Base-by-base conservation (phyloP, 1,139 yeast genomes). In the Yamadazyma oceani region DNA sequence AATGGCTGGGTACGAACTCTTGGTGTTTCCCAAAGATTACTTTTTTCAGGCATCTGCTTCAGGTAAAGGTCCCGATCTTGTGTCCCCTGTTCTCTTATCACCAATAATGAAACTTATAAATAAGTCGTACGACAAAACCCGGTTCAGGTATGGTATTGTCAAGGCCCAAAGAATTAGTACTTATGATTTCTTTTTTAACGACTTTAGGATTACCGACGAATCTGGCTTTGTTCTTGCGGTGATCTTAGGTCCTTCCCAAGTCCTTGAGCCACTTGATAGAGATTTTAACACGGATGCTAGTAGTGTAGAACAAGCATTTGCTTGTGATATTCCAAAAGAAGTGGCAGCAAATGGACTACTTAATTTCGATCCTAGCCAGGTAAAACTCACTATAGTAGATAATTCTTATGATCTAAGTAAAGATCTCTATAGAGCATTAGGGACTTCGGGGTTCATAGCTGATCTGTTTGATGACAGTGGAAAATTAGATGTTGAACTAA, bases 101-200 rank as follows among this genome's bases (percentile, higher is more conserved):
- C 16, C 32, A 15, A 19, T 19, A 11, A 12, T 19, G 17, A 24
- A 15, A 22, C 35, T 46, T n/a, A 49, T 69, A 43, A 80, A 80
- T 51, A 63, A 63, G 36, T 78, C 80, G 0, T 80, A 79, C 48
- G 63, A 69, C 41, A 69, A 72, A 41, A 68, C 71, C 3, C 60
- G 73, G 37, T 60, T 46, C 50, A 67, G 65, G 44, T 80, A 58
- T 49, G 61, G 64, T 2, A 54, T 77, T 2, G 69, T 80, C 11
- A 46, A 50, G 5, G 60, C 75, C 0, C 55, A 67, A 2, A 58
- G 87, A 40, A 62, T 80, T 31, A 64, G 65, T 36, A 32, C 49
- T 19, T 43, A 49, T 0, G 48, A 48, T 0, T 40, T 58, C 1
- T 54, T 78, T 21, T 36, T 60, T 10, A 43, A 48, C 16, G 66